phyloP scores from a whole-genome alignment of 306 rosid genomes.

The Betula pendula region DNA sequence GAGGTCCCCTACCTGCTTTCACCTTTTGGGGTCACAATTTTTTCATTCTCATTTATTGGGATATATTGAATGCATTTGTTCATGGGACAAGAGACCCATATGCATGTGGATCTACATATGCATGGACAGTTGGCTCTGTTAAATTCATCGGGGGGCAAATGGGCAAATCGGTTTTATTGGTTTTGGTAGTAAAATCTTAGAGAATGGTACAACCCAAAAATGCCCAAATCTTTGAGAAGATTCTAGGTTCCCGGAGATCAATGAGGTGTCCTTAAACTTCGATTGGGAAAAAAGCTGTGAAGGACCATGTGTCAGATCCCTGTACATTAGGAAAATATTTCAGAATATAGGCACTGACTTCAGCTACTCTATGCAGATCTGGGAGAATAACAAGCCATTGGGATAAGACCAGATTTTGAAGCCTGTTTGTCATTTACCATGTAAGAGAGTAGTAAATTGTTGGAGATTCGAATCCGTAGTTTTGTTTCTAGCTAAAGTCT shows the following conservation, averaged over 20 bases:
- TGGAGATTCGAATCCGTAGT: too few relatives aligned
- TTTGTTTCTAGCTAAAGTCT: too few relatives aligned
- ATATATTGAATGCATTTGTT: slow-evolving; percentile 7
- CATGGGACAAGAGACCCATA: slow-evolving; percentile 43
- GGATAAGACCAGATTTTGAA: too few relatives aligned
- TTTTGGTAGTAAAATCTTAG: not conserved
- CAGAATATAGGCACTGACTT: not conserved
- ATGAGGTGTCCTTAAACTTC: not conserved
- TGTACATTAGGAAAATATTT: not conserved
- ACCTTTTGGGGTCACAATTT: slow-evolving; percentile 32
- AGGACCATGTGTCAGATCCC: not conserved
- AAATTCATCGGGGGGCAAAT: not conserved
- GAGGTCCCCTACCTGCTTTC: slow-evolving; percentile 46
- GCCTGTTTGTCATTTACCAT: too few relatives aligned
- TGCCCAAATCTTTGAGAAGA: not conserved
- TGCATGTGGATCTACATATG: slow-evolving; percentile 14
- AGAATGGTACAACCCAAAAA: not conserved
- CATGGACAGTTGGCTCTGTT: slow-evolving; percentile 6
- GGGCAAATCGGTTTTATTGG: not conserved
- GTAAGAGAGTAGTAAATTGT: too few relatives aligned
- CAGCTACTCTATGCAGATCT: not conserved
- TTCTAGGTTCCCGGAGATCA: not conserved
- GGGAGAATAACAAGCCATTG: not conserved
- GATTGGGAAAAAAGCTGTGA: not conserved
- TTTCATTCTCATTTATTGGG: slow-evolving; percentile 15